Conservation (phyloP, 192 early-diverging fungal genomes). For the Coemansia sp. region DNA sequence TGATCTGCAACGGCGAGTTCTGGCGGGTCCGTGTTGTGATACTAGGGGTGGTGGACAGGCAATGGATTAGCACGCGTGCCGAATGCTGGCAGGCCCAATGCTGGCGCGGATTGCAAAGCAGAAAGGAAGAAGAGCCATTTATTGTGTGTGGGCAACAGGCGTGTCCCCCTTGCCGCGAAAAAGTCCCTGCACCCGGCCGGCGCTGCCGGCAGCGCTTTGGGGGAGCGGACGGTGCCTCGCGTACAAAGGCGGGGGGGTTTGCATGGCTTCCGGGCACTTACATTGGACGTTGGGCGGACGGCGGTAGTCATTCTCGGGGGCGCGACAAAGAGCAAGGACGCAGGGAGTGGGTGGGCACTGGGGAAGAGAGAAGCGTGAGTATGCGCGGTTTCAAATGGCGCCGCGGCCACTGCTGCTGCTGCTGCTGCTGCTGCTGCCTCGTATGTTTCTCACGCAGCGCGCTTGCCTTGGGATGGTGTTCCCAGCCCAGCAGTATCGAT, state of each 20-base stretch:
- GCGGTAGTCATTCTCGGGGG: constrained; percentile 23
- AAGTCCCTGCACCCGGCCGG: too few species aligned
- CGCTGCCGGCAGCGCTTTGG: too few species aligned
- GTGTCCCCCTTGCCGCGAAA: too few species aligned
- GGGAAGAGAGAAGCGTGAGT: background rate
- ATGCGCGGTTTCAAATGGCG: constrained; percentile 6
- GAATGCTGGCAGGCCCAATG: too few species aligned
- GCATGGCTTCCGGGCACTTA: too few species aligned
- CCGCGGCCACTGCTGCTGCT: too few species aligned
- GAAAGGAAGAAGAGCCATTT: too few species aligned
- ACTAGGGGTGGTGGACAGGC: constrained; percentile 6
- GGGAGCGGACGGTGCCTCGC: too few species aligned
- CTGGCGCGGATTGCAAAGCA: too few species aligned
- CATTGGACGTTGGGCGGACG: constrained; percentile 25
- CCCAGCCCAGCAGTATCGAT: constrained; percentile 23
- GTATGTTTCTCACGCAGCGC: constrained; percentile 7
- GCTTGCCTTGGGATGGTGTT: constrained; percentile 5
- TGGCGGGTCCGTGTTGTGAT: constrained; percentile 36
- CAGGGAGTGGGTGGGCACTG: background rate
- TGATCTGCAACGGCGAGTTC: constrained; percentile 28
- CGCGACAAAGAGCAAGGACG: background rate
- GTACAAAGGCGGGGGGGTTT: too few species aligned
- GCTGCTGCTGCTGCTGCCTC: too few species aligned
- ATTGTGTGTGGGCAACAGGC: too few species aligned
- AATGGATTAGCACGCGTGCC: background rate